phyloP scores from a whole-genome alignment of 2,329 filamentous ascomycete genomes.

The Cordyceps javanica region DNA sequence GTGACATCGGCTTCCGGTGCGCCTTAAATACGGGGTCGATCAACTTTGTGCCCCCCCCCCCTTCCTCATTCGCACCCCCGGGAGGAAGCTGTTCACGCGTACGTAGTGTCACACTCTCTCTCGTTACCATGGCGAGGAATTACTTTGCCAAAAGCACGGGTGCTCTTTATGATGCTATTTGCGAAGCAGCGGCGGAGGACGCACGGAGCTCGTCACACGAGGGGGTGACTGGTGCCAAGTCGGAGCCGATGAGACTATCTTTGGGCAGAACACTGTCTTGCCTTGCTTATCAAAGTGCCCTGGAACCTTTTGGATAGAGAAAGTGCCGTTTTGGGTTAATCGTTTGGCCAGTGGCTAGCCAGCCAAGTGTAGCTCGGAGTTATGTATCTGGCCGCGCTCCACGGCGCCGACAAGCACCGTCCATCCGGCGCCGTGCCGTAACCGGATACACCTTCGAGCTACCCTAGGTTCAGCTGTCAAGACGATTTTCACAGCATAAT shows the following conservation, averaged over 20 bases:
- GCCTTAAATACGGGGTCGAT: slow-evolving; percentile 6
- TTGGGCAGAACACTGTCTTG: no score
- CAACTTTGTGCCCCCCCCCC: neutral
- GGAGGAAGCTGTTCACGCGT: neutral
- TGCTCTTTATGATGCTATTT: no score
- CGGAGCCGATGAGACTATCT: neutral
- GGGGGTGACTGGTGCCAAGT: no score
- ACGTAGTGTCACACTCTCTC: neutral
- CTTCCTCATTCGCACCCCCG: neutral
- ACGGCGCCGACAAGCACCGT: slow-evolving; percentile 3
- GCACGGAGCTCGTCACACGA: no score
- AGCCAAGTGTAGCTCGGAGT: neutral
- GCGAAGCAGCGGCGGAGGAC: no score
- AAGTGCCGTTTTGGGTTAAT: neutral
- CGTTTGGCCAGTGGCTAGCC: neutral
- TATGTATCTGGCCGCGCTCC: neutral
- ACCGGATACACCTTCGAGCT: neutral
- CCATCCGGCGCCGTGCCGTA: neutral
- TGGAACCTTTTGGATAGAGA: no score
- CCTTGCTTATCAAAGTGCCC: no score
- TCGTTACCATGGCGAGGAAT: neutral
- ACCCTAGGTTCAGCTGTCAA: neutral
- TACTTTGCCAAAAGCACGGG: no score
- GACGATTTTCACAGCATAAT: neutral
- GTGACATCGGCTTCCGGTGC: neutral